These are phyloP conservation scores for Citeromyces matritensis DNA, from an alignment of 805 yeast species.

Conservation along the genomic window DNA sequence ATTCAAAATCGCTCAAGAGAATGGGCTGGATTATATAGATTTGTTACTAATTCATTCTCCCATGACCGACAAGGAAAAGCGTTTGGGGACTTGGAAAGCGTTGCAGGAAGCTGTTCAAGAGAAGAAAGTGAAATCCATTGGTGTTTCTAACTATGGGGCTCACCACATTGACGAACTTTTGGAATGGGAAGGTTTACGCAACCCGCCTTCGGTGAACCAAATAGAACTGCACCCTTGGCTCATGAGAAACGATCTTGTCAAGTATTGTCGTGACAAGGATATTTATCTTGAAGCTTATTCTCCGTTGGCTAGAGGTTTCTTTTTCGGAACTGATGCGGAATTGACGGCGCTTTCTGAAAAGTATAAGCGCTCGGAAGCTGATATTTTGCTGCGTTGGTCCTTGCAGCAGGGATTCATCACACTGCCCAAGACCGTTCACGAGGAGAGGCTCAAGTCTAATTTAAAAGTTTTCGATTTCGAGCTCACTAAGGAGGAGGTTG, in stretches of 20 bases:
- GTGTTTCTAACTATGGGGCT: constrained; percentile 50
- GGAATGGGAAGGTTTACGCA: constrained; percentile 24
- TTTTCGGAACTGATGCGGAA: constrained; percentile 23
- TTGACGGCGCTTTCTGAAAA: constrained; percentile 28
- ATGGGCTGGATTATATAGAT: constrained; percentile 33
- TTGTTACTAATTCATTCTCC: constrained; percentile 42
- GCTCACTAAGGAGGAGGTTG: constrained; percentile 17
- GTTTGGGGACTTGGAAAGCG: constrained; percentile 38
- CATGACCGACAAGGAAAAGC: constrained; percentile 18
- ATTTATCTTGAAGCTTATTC: constrained; percentile 47
- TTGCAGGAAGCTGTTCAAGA: constrained; percentile 37
- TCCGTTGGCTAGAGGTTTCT: constrained; percentile 44
- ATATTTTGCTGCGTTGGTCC: constrained; percentile 56
- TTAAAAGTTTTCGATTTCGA: constrained; percentile 20
- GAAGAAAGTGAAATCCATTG: constrained; percentile 37
- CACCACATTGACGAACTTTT: constrained; percentile 40
- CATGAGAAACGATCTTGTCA: constrained; percentile 25
- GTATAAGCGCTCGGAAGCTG: constrained; percentile 33
- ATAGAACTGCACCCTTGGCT: constrained; percentile 37
- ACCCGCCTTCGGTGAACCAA: constrained; percentile 31
- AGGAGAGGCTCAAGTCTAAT: constrained; percentile 19
- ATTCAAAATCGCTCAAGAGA: constrained; percentile 17
- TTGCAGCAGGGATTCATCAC: constrained; percentile 41
- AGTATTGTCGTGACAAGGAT: constrained; percentile 25
- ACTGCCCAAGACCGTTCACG: constrained; percentile 16